phyloP scores from a whole-genome alignment of 768 basidiomycete genomes.

The Cystofilobasidium bisporidii region DNA sequence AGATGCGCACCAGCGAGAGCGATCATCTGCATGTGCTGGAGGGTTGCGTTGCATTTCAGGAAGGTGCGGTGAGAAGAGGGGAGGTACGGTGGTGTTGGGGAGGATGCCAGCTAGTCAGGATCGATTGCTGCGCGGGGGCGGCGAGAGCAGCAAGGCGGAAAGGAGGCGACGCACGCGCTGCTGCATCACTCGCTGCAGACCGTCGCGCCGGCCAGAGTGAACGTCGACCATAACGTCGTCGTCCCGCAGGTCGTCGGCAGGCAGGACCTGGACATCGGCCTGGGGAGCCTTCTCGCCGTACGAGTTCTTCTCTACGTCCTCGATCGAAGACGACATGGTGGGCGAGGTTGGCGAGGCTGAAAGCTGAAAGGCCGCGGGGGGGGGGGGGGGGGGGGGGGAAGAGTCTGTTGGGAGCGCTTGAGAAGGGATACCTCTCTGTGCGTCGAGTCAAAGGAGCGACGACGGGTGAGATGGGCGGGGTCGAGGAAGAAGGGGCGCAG shows the following conservation, averaged over 20 bases:
- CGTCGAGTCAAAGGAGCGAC: too few species aligned
- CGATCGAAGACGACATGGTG: conserved; percentile 1
- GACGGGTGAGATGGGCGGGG: too few species aligned
- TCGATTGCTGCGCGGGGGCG: too few species aligned
- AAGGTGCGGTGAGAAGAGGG: too few species aligned
- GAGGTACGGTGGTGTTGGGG: conserved; percentile 46
- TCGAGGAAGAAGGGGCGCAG: too few species aligned
- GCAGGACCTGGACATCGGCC: not conserved
- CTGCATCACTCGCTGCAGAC: conserved; percentile 55
- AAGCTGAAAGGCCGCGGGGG: too few species aligned
- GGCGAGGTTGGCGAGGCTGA: not conserved
- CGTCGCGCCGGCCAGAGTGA: conserved; percentile 41
- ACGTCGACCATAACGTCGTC: conserved; percentile 22
- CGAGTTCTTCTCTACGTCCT: conserved; percentile 12
- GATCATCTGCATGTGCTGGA: conserved; percentile 70
- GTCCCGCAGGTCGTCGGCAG: not conserved
- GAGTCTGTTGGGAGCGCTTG: too few species aligned
- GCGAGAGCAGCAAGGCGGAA: too few species aligned
- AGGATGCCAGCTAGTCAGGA: not conserved
- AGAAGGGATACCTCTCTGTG: too few species aligned
- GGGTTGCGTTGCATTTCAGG: too few species aligned
- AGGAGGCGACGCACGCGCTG: not conserved
- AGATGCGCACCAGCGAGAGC: conserved; percentile 53
- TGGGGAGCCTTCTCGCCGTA: not conserved
- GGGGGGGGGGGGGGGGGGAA: too few species aligned